Evolutionary conservation across 169 alveolate genomes (phyloP).

Genomic region (Cyclospora cayetanensis): DNA sequence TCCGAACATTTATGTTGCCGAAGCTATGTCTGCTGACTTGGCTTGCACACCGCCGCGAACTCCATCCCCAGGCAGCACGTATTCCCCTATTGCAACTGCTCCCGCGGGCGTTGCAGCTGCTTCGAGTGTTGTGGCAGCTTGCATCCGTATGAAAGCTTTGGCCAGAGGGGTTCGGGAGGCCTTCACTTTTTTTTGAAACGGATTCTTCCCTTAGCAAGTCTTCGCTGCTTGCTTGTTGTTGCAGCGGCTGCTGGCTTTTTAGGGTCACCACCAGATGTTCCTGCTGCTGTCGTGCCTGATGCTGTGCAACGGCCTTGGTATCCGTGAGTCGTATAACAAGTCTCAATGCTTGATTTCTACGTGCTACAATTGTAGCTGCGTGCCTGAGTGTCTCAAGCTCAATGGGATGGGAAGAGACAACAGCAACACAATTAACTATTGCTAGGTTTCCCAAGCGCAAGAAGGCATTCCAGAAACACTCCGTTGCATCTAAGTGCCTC

Average conservation of each 20-base stretch:
- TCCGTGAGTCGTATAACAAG: conserved; percentile 46
- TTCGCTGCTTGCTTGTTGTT: not conserved
- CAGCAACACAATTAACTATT: conserved; percentile 75
- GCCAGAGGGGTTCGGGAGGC: not conserved
- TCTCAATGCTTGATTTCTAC: conserved; percentile 75
- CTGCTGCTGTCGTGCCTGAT: not conserved
- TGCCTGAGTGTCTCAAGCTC: conserved; percentile 70
- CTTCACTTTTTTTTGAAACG: not conserved
- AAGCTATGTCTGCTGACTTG: not conserved
- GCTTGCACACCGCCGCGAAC: conserved; percentile 29
- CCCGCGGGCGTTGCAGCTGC: not conserved
- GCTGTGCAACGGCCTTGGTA: not conserved
- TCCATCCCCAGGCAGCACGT: conserved; percentile 37
- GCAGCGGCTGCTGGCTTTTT: not conserved
- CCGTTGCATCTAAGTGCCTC: conserved; percentile 53
- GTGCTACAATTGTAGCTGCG: conserved; percentile 74
- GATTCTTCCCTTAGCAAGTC: conserved; percentile 28
- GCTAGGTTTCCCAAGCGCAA: conserved; percentile 72
- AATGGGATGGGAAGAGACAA: conserved; percentile 75
- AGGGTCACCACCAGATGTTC: not conserved
- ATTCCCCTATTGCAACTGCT: not conserved
- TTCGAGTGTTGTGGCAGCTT: conserved; percentile 36
- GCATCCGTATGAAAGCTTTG: conserved; percentile 15
- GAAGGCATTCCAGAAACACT: conserved; percentile 63
- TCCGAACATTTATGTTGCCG: not conserved